Base-by-base conservation (phyloP, 306 rosid species). In the Mimosa bimucronata region DNA sequence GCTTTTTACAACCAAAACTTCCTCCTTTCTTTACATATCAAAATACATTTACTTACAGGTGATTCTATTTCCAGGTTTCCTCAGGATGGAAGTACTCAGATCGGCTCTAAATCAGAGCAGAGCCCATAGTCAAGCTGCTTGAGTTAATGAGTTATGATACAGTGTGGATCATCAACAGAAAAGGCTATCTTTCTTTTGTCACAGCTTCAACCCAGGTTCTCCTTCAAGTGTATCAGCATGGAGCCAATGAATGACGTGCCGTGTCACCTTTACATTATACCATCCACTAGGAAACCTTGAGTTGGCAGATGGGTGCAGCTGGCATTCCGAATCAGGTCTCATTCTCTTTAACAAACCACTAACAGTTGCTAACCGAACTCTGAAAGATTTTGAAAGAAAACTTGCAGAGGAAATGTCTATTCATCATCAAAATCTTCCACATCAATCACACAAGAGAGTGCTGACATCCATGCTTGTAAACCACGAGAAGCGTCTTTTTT, bases 381-480 rank as follows among this genome's bases (percentile, higher is more conserved):
- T 31, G 77, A 42, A 23, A 9, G 29, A 42, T 45, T 65, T 34
- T 73, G 16, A 75, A 55, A 73, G 67, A 57, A 40, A 25, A 72
- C 61, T 73, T 74, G 66, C 57, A 78, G 25, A 68, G 5, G n/a
- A 72, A 76, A 45, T 58, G 71, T 64, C 89, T 88, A 88, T 38
- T 83, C 23, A 19, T 83, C 74, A 40, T 78, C 87, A 62, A 65
- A 80, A 70, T 83, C 83, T 70, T 85, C 82, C 52, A 87, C 79
- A 73, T 84, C 92, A 73, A 88, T 84, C 30, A 94, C 90, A 80
- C 89, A 86, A 45, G 90, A 85, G 26, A 94, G 90, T 72, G 91
- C 86, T 9, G 90, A 94, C 81, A 84, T 77, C 98, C 97, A 94
- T 15, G 86, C 91, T 79, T 26, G 88, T 80, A 92, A 79, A 37